Evolutionary conservation across 257 asterid genomes (phyloP), one percentile per base, ranked within the genome.

Genomic region (Capsicum rhomboideum): DNA sequence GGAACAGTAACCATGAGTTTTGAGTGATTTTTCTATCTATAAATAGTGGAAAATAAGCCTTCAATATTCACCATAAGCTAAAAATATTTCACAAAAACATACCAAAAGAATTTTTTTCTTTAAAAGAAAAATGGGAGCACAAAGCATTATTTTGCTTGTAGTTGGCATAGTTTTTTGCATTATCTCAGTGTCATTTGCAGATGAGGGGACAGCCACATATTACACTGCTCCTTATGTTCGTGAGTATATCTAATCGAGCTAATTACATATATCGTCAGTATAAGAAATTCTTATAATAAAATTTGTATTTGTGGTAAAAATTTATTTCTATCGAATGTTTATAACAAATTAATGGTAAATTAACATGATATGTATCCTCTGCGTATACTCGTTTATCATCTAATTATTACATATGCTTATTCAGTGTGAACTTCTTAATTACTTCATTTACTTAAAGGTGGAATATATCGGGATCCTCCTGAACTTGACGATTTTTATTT

Each of bases 221-320:
- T 89, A 91, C 4, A 91, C 93, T 5, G 88, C 93, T n/a, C 93
- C 93, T 68, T 91, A 91, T 26, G 86, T 87, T 80, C 93, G 92
- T 91, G 56, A 89, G 93, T 91, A 11, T 23, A 52, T 14, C 37
- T 55, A 17, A 8, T 34, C 37, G 4, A 34, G 4, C 4, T 34
- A 34, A 34, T 34, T 34, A 34, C 4, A 34, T 34, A 1, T 34
- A 34, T 34, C 37, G 37, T 34, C 37, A 34, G 37, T 34, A 34
- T 34, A 34, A 34, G 2, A 34, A 34, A 34, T 34, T 34, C 37
- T 34, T 34, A 34, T 34, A 34, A 34, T 34, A 34, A 34, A 34
- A 34, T 34, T 5, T 2, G 4, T 34, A 34, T 34, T n/a, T 34
- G 37, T 34, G 37, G 37, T 34, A 34, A 34, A 34, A 34, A 2